phyloP scores from a whole-genome alignment of 257 asterid genomes.

The Solanum neorickii region DNA sequence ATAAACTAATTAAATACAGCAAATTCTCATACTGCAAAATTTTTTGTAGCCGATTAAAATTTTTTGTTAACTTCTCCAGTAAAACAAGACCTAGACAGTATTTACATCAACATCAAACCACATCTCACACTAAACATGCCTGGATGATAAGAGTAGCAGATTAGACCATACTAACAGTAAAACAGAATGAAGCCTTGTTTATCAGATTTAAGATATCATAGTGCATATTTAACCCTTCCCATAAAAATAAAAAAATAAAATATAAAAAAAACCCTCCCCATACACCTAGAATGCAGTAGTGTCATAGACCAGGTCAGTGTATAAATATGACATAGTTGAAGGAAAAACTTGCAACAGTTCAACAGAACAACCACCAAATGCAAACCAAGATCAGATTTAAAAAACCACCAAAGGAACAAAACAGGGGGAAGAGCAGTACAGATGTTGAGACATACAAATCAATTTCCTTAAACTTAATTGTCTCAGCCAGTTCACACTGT shows the following conservation, averaged over 20 bases:
- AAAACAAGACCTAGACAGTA: neutral
- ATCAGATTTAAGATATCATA: neutral
- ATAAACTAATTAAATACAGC: neutral
- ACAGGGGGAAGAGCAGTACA: neutral
- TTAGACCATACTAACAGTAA: neutral
- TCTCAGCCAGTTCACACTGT: slow-evolving; percentile 76
- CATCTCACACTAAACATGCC: neutral
- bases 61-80: neutral
- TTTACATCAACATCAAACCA: neutral
- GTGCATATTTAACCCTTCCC: neutral
- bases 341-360: neutral
- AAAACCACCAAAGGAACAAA: neutral
- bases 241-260: too few species aligned
- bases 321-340: neutral
- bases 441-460: slow-evolving; percentile 59
- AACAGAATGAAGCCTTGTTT: neutral
- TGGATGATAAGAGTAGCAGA: neutral
- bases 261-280: neutral
- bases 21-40: neutral
- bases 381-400: neutral
- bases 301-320: neutral
- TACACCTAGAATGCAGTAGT: neutral
- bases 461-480: slow-evolving; percentile 94
- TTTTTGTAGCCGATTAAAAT: neutral
- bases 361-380: neutral